These are phyloP conservation scores for Fusarium sp. DNA, from an alignment of 2,329 filamentous ascomycete genomes.

Conservation along the genomic window DNA sequence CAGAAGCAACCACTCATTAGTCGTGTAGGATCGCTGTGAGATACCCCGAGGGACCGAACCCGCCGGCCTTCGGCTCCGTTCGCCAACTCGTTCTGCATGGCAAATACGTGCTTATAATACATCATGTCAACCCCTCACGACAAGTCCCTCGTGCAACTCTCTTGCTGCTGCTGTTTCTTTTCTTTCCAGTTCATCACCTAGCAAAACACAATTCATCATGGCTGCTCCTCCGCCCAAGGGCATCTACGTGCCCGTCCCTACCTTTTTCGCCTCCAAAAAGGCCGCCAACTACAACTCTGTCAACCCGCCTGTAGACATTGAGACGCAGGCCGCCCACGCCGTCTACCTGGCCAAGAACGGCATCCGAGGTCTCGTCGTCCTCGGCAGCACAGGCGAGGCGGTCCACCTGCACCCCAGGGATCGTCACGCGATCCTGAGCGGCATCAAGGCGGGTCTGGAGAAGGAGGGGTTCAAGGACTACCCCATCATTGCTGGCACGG, in stretches of 20 bases:
- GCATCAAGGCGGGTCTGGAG: constrained; percentile 66
- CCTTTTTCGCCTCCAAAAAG: constrained; percentile 67
- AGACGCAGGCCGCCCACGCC: constrained; percentile 68
- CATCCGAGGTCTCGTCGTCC: constrained; percentile 70
- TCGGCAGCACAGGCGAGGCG: constrained; percentile 74
- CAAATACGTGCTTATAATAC: constrained; percentile 35
- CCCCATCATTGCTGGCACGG: constrained; percentile 71
- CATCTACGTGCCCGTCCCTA: constrained; percentile 71
- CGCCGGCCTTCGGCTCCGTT: constrained; percentile 17
- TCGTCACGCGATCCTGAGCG: constrained; percentile 65
- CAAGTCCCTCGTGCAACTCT: not conserved
- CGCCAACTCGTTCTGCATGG: not conserved
- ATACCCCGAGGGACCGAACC: constrained; percentile 40
- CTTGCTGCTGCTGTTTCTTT: not conserved
- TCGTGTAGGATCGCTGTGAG: constrained; percentile 32
- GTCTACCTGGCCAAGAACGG: constrained; percentile 71
- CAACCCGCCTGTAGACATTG: constrained; percentile 66
- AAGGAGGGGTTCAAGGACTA: constrained; percentile 67
- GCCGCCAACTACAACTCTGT: constrained; percentile 56
- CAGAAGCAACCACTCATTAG: constrained; percentile 4
- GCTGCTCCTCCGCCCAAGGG: constrained; percentile 60
- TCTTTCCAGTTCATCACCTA: not conserved
- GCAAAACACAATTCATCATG: constrained; percentile 31
- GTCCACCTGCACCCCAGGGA: constrained; percentile 71
- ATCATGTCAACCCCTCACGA: constrained; percentile 32